A percentile compares a stretch with the other conserved stretches of the same genome.
phyloP scores from a whole-genome alignment of 768 basidiomycete species.

The Boletus rex-veris region DNA sequence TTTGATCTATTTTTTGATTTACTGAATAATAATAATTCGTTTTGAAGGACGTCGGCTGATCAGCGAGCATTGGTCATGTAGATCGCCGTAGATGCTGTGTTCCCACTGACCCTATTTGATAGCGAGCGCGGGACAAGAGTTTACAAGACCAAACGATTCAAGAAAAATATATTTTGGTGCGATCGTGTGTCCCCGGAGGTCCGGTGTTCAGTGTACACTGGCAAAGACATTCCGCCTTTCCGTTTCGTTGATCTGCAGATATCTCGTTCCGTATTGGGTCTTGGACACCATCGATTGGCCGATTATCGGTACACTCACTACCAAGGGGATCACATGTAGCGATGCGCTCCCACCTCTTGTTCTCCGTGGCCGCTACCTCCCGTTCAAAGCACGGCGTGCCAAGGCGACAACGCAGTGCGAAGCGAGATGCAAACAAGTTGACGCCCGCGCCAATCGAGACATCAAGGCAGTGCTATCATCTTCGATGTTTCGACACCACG shows the following conservation, averaged over 20 bases:
- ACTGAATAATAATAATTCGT: neutral
- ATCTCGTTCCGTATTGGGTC: too few relatives aligned
- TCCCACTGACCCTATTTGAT: neutral
- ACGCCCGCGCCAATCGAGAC: neutral
- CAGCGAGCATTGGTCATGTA: slow-evolving; percentile 6
- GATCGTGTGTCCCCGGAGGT: too few relatives aligned
- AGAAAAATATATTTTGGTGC: neutral
- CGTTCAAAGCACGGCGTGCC: neutral
- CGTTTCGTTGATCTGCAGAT: too few relatives aligned
- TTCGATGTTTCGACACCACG: slow-evolving; percentile 1
- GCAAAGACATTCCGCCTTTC: too few relatives aligned
- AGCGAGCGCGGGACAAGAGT: neutral
- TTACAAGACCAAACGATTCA: neutral
- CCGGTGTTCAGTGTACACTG: too few relatives aligned
- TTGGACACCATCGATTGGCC: too few relatives aligned
- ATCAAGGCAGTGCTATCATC: neutral
- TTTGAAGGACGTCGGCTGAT: slow-evolving; percentile 6
- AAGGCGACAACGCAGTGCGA: neutral
- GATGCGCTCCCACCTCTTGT: neutral
- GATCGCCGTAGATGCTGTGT: slow-evolving; percentile 10
- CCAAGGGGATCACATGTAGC: neutral
- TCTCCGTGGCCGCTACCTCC: neutral
- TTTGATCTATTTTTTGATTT: neutral
- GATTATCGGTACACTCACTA: too few relatives aligned
- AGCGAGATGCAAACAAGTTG: neutral